These are phyloP conservation scores for Hepatocystis sp. DNA, from an alignment of 169 alveolate genomes.

Conservation along the genomic window DNA sequence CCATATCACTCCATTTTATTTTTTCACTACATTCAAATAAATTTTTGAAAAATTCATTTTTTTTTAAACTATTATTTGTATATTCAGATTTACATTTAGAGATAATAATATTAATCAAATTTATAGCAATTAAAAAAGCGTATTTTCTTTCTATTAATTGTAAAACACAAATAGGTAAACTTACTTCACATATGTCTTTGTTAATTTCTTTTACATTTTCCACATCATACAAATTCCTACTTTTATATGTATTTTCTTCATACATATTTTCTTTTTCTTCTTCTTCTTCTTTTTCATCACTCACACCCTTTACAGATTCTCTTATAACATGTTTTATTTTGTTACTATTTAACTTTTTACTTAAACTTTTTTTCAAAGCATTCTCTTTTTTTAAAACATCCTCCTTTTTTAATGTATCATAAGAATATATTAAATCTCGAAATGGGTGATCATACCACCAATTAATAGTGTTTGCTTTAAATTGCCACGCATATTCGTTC, in stretches of 20 bases:
- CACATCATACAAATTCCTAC: constrained; percentile 20
- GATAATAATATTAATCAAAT: constrained; percentile 32
- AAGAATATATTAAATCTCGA: constrained; percentile 30
- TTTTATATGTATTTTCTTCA: too few relatives aligned
- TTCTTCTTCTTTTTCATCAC: too few relatives aligned
- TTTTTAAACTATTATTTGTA: constrained; percentile 11
- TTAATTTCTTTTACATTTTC: constrained; percentile 29
- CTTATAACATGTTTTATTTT: too few relatives aligned
- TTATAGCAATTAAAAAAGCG: constrained; percentile 42
- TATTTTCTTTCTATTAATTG: constrained; percentile 56
- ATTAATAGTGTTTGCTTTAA: constrained; percentile 40
- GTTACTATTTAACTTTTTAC: too few relatives aligned
- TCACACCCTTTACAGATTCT: too few relatives aligned
- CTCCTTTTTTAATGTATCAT: not conserved
- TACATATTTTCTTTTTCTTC: too few relatives aligned
- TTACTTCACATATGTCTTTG: constrained; percentile 14
- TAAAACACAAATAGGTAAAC: constrained; percentile 20
- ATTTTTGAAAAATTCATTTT: constrained; percentile 32
- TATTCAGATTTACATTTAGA: constrained; percentile 53
- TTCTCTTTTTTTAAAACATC: constrained; percentile 14
- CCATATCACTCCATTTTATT: constrained; percentile 28
- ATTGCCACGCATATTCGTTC: constrained; percentile 34
- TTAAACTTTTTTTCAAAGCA: too few relatives aligned
- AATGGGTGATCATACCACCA: constrained; percentile 73
- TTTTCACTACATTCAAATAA: constrained; percentile 29